A percentile compares a stretch with the other conserved stretches of the same genome.
Evolutionary conservation across 768 basidiomycete genomes (phyloP).

Genomic region (Pulveroboletus frians): DNA sequence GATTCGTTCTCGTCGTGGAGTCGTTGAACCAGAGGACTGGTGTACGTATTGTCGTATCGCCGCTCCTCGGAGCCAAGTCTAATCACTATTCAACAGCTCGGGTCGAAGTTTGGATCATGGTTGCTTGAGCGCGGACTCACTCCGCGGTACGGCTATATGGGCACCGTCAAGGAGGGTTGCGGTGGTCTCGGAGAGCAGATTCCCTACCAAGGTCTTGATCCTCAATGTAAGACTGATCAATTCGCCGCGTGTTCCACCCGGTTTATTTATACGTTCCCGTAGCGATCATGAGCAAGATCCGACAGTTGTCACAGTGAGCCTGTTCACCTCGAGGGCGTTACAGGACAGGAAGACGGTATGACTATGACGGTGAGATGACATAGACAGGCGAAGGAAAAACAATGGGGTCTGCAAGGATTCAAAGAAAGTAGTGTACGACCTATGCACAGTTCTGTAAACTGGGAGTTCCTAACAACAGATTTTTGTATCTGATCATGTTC

Average conservation of each 20-base stretch:
- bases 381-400: background rate
- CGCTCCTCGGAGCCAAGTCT: background rate
- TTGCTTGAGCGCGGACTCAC: conserved; percentile 75
- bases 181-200: conserved; percentile 83
- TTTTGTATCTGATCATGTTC: background rate
- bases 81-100: conserved; percentile 41
- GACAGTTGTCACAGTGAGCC: conserved; percentile 32
- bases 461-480: background rate
- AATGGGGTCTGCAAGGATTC: background rate
- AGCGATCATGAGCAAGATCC: conserved; percentile 48
- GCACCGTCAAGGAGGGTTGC: conserved; percentile 69
- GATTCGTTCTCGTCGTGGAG: conserved; percentile 82
- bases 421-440: background rate
- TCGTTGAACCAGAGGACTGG: conserved; percentile 88
- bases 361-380: background rate
- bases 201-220: conserved; percentile 73
- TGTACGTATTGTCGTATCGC: conserved; percentile 27
- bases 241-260: background rate
- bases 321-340: background rate
- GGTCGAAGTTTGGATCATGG: conserved; percentile 83
- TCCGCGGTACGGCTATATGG: conserved; percentile 79
- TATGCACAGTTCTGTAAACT: background rate
- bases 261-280: background rate
- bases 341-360: background rate
- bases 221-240: conserved; percentile 50